These are phyloP conservation scores for Pythium diclinum DNA, from an alignment of 352 stramenopile genomes.

Conservation along the genomic window DNA sequence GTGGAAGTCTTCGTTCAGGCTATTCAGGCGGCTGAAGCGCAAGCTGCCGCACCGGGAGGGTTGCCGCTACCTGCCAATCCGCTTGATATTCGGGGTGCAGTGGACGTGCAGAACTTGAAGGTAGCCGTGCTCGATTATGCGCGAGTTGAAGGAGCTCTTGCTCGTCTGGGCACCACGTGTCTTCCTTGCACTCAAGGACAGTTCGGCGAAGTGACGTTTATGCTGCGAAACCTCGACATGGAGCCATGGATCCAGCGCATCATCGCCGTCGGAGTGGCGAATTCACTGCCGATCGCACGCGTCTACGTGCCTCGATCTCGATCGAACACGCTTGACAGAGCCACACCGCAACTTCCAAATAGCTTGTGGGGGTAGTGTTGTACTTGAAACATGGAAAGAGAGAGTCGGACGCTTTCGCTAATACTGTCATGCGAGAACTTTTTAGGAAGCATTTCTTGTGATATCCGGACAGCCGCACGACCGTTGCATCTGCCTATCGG, in stretches of 20 bases:
- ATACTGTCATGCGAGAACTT: no score
- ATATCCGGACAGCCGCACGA: no score
- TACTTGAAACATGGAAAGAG: no score
- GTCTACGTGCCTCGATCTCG: constrained; percentile 27
- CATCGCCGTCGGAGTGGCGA: constrained; percentile 22
- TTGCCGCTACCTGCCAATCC: constrained; percentile 24
- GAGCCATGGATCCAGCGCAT: constrained; percentile 27
- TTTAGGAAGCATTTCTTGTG: no score
- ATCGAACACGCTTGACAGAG: constrained; percentile 26
- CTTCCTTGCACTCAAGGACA: constrained; percentile 24
- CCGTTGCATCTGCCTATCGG: no score
- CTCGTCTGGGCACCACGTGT: constrained; percentile 26
- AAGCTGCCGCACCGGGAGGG: constrained; percentile 20
- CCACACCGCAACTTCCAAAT: no score
- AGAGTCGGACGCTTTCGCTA: no score
- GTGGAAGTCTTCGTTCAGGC: constrained; percentile 20
- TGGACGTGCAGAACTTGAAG: constrained; percentile 28
- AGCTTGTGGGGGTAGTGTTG: no score
- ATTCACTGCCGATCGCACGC: constrained; percentile 22
- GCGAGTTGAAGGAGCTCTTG: constrained; percentile 14
- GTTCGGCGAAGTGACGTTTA: constrained; percentile 16
- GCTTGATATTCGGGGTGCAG: constrained; percentile 14
- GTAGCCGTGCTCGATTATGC: constrained; percentile 30
- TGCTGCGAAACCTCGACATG: constrained; percentile 15
- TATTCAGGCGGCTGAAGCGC: constrained; percentile 20